A percentile compares a stretch with the other conserved stretches of the same genome.
These are phyloP conservation scores for Aspergillus coremiiformis DNA, from an alignment of 495 filamentous ascomycete genomes.

Conservation along the genomic window DNA sequence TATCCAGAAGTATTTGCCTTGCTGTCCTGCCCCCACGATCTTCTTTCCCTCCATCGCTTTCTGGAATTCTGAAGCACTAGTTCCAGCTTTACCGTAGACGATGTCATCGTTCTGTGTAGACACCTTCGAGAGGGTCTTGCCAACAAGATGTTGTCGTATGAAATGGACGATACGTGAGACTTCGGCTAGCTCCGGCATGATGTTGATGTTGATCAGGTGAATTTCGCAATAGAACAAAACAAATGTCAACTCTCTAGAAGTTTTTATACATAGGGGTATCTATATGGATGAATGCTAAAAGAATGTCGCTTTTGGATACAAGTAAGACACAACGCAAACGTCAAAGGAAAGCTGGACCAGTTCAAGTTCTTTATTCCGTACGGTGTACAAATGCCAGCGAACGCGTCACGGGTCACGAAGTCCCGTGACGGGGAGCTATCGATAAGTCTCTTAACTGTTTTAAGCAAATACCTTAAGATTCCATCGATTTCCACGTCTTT, in stretches of 20 bases:
- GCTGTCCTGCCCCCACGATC: conserved; percentile 64
- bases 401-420: conserved; percentile 18
- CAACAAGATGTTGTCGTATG: conserved; percentile 71
- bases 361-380: neutral
- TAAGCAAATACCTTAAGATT: neutral
- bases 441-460: neutral
- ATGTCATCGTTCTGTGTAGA: conserved; percentile 67
- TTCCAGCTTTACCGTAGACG: conserved; percentile 84
- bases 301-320: neutral
- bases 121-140: conserved; percentile 67
- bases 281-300: neutral
- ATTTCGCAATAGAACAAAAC: neutral
- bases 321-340: neutral
- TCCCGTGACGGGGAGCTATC: conserved; percentile 10
- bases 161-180: conserved; percentile 82
- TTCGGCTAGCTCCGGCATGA: conserved; percentile 80
- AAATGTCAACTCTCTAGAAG: neutral
- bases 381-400: neutral
- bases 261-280: neutral
- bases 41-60: conserved; percentile 69
- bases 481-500: no score
- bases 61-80: conserved; percentile 62
- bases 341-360: neutral
- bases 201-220: conserved; percentile 6
- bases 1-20: conserved; percentile 96